Evolutionary conservation across 2,329 filamentous ascomycete species (phyloP).

Genomic region (Tolypocladium tropicale): DNA sequence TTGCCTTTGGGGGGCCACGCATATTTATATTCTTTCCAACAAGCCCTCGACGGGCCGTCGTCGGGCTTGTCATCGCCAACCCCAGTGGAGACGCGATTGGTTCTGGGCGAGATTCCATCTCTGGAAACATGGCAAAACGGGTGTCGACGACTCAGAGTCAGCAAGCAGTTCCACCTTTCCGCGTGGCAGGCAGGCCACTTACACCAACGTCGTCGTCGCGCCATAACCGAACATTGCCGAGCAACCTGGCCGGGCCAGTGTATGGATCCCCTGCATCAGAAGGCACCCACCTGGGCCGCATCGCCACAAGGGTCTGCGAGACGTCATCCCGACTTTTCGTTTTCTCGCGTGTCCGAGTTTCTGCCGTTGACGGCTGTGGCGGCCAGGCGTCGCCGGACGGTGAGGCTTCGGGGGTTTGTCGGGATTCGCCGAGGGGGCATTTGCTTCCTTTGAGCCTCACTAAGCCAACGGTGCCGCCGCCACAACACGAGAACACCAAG

Average conservation of each 20-base stretch:
- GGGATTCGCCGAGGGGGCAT: neutral
- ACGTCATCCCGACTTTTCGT: neutral
- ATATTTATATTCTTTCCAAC: neutral
- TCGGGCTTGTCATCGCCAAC: neutral
- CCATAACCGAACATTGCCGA: slow-evolving; percentile 1
- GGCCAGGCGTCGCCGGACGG: neutral
- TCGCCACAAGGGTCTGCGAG: neutral
- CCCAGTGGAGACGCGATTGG: neutral
- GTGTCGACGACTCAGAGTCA: neutral
- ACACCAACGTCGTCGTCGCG: neutral
- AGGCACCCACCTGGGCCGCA: neutral
- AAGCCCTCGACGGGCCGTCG: neutral
- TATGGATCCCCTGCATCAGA: neutral
- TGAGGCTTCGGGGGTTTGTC: neutral
- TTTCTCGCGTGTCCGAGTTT: neutral
- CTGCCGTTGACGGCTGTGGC: neutral
- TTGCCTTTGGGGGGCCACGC: neutral
- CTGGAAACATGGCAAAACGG: neutral
- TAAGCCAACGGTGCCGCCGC: neutral
- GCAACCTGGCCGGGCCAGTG: neutral
- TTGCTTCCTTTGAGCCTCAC: neutral
- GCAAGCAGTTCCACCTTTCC: neutral
- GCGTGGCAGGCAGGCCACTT: neutral
- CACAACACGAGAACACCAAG: neutral
- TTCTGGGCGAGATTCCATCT: neutral